Evolutionary conservation across 164 flowering plant genomes (phyloP).

Genomic region (Kingdonia uniflora): DNA sequence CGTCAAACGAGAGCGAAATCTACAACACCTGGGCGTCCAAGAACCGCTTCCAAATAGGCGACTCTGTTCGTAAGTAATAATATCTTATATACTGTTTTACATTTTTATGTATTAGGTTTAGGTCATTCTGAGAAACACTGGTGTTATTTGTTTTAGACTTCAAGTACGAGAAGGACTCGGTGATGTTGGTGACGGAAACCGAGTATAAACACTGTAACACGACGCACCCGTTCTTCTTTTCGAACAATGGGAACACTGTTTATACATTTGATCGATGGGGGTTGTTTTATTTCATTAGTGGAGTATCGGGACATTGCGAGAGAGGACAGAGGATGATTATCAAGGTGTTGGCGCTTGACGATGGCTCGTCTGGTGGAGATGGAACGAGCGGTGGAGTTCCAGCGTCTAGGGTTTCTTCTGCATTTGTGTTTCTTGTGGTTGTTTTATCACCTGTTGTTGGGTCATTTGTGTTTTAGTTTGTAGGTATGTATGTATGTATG

Average conservation of each 20-base stretch:
- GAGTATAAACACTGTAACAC: conserved; percentile 53
- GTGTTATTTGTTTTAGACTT: conserved; percentile 29
- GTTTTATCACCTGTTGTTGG: too few species aligned
- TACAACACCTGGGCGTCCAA: conserved; percentile 59
- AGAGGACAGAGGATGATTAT: conserved; percentile 59
- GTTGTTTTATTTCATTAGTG: conserved; percentile 61
- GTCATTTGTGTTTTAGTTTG: too few species aligned
- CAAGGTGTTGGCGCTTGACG: conserved; percentile 22
- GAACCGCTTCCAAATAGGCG: conserved; percentile 42
- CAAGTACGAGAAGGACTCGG: conserved; percentile 56
- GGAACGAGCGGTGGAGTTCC: conserved; percentile 2
- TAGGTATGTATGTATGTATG: too few species aligned
- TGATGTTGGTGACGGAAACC: conserved; percentile 38
- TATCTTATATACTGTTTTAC: neutral
- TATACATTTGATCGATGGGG: conserved; percentile 35
- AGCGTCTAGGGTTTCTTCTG: neutral
- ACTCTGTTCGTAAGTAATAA: conserved; percentile 35
- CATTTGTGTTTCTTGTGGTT: neutral
- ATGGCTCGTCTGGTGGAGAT: neutral
- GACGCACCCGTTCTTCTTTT: conserved; percentile 36
- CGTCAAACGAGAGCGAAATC: conserved; percentile 21
- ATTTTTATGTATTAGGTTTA: neutral
- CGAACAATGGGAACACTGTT: conserved; percentile 50
- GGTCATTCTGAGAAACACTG: neutral
- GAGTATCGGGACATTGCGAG: conserved; percentile 52